These are phyloP conservation scores for Neocucurbitaria cava DNA, from an alignment of 2,329 filamentous ascomycete genomes.

Conservation along the genomic window DNA sequence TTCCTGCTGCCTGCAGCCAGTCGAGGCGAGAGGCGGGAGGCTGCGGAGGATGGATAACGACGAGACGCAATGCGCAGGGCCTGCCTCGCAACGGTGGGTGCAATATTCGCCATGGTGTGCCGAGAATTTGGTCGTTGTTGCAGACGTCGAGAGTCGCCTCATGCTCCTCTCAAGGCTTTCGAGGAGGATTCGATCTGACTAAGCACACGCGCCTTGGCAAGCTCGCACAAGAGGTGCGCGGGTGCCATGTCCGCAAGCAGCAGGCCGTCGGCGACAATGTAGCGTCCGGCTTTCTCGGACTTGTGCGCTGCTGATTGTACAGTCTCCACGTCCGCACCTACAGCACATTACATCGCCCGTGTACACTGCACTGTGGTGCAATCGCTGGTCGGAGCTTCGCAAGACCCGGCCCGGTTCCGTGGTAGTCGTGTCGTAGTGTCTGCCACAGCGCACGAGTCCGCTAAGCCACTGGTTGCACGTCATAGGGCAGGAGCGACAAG, in stretches of 20 bases:
- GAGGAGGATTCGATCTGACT: slow-evolving; percentile 5
- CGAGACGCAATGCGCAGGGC: slow-evolving; percentile 67
- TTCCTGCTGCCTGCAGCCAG: slow-evolving; percentile 57
- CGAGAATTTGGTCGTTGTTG: slow-evolving; percentile 17
- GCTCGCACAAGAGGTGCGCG: neutral
- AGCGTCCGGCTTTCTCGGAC: slow-evolving; percentile 6
- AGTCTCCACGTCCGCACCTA: neutral
- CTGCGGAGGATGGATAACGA: slow-evolving; percentile 53
- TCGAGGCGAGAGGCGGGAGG: slow-evolving; percentile 51
- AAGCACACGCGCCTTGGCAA: neutral
- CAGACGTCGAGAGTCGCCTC: slow-evolving; percentile 12
- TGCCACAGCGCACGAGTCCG: slow-evolving; percentile 1
- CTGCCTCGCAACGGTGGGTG: slow-evolving; percentile 76
- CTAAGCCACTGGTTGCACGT: slow-evolving; percentile 36
- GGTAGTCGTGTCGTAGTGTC: neutral
- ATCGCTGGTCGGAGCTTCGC: slow-evolving; percentile 5
- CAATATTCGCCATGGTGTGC: slow-evolving; percentile 54
- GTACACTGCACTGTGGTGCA: neutral
- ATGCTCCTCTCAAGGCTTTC: slow-evolving; percentile 3
- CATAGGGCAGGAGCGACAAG: slow-evolving; percentile 31
- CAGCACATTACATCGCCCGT: no score
- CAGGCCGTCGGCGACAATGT: slow-evolving; percentile 2
- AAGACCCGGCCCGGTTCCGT: neutral
- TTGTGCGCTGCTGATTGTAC: neutral
- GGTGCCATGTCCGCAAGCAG: slow-evolving; percentile 9